Base-by-base conservation (phyloP, 495 filamentous ascomycete genomes). In the Thozetella sp. region DNA sequence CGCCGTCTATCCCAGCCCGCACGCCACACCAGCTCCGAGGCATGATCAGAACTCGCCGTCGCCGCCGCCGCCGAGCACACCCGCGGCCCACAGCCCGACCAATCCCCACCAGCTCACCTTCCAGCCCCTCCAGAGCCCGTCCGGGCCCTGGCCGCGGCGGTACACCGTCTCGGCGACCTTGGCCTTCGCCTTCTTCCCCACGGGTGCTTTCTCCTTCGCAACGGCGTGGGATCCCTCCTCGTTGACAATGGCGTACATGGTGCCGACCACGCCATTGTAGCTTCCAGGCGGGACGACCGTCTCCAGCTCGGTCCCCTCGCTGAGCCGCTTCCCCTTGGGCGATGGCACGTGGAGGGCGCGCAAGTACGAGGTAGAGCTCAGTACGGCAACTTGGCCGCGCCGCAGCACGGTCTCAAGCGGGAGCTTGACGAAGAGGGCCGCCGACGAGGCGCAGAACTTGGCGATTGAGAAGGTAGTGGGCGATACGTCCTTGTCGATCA, bases 21-120 rank as follows among this genome's bases (percentile, higher is more conserved):
- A 22, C 1, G 26, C 22, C 2, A n/a, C 1, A 17, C 20, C 51
- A 27, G 12, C 51, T 53, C 20, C 20, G 15, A 52, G 22, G 15
- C 9, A 10, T 19, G 19, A 19, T 64, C 59, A 82, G 50, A 82
- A 82, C 59, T 82, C 78, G 25, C 79, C 79, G 34, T 82, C 78
- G 1, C 79, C 78, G 15, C 78, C 76, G 40, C 71, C 74, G 0
- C 76, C 77, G 6, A 79, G 57, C 25, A 80, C 66, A 3, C 75
- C 72, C 1, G 75, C 75, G 2, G 74, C 72, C 92, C 93, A 94
- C 22, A 96, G 85, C 20, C 94, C 94, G 17, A 94, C 88, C 56
- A 97, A 77, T 0, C 93, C 94, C 95, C 95, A 98, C 84, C 96
- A 91, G 11, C 93, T 93, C 19, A 97, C 89, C 67, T 91, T 88